Conservation (phyloP, 2,329 filamentous ascomycete genomes). For the Alternaria sp. region DNA sequence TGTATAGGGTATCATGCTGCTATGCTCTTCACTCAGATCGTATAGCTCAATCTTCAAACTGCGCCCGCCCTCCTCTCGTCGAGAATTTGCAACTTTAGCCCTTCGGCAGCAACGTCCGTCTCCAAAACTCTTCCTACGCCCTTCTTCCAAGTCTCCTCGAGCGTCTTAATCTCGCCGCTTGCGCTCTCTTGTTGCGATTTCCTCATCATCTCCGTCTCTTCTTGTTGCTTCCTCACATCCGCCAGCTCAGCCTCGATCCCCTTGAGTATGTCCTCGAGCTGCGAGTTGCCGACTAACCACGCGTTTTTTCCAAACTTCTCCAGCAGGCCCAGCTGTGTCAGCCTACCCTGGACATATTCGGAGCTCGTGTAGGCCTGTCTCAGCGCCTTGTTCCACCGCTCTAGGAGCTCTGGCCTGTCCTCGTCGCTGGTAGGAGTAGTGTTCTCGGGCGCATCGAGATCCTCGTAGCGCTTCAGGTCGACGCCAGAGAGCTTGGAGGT, state of each 20-base stretch:
- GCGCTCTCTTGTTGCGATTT: slow-evolving; percentile 74
- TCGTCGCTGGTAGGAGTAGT: slow-evolving; percentile 51
- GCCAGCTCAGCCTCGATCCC: slow-evolving; percentile 78
- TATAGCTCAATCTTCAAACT: slow-evolving; percentile 27
- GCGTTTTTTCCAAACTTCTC: slow-evolving; percentile 86
- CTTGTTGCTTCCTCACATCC: slow-evolving; percentile 71
- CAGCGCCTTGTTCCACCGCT: slow-evolving; percentile 61
- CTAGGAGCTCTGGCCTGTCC: slow-evolving; percentile 49
- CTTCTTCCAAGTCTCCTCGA: slow-evolving; percentile 81
- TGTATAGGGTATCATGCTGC: slow-evolving; percentile 19
- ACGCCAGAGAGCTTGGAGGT: slow-evolving; percentile 65
- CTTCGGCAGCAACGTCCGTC: slow-evolving; percentile 84
- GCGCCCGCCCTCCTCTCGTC: slow-evolving; percentile 48
- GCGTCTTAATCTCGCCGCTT: slow-evolving; percentile 72
- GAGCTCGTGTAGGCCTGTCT: slow-evolving; percentile 66
- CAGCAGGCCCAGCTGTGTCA: slow-evolving; percentile 74
- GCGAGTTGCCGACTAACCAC: slow-evolving; percentile 86
- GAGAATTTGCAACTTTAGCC: slow-evolving; percentile 59
- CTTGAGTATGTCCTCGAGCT: slow-evolving; percentile 75
- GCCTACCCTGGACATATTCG: slow-evolving; percentile 65
- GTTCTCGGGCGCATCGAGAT: slow-evolving; percentile 66
- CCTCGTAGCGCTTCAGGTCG: slow-evolving; percentile 84
- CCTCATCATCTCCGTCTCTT: slow-evolving; percentile 75
- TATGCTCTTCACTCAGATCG: neutral
- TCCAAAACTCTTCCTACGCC: slow-evolving; percentile 83